phyloP scores from a whole-genome alignment of 129 eudicot species.

The Pittosporum tobira region DNA sequence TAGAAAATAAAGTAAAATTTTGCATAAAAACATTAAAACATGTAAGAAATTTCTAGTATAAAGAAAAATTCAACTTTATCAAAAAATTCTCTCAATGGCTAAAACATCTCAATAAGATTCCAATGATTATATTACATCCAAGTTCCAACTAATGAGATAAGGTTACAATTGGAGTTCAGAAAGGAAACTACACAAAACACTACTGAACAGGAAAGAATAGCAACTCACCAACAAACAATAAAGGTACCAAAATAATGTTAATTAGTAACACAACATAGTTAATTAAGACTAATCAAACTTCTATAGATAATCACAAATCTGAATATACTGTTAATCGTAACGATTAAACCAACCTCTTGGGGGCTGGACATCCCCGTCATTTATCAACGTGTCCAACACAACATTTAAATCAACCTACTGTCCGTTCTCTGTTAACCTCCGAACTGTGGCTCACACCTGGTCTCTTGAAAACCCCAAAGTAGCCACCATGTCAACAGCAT shows the following conservation, averaged over 20 bases:
- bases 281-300: not conserved
- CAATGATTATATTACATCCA: too few relatives aligned
- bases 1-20: too few relatives aligned
- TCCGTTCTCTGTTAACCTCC: slow-evolving; percentile 81
- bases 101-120: too few relatives aligned
- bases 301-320: not conserved
- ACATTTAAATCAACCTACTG: slow-evolving; percentile 85
- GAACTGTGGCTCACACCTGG: slow-evolving; percentile 76
- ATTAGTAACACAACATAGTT: not conserved
- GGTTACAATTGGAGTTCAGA: too few relatives aligned
- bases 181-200: too few relatives aligned
- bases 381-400: slow-evolving; percentile 87
- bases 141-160: too few relatives aligned
- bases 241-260: not conserved
- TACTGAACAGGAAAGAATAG: too few relatives aligned
- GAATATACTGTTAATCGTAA: slow-evolving; percentile 7
- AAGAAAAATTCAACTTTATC: too few relatives aligned
- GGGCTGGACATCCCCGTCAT: slow-evolving; percentile 54
- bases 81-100: too few relatives aligned
- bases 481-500: slow-evolving; percentile 84
- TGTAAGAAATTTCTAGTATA: too few relatives aligned
- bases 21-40: too few relatives aligned
- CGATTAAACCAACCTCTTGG: slow-evolving; percentile 71
- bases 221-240: too few relatives aligned
- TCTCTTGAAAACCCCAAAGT: slow-evolving; percentile 91